These are phyloP conservation scores for Aechmea fasciata DNA, from an alignment of 176 grass and related monocot species.

Conservation along the genomic window DNA sequence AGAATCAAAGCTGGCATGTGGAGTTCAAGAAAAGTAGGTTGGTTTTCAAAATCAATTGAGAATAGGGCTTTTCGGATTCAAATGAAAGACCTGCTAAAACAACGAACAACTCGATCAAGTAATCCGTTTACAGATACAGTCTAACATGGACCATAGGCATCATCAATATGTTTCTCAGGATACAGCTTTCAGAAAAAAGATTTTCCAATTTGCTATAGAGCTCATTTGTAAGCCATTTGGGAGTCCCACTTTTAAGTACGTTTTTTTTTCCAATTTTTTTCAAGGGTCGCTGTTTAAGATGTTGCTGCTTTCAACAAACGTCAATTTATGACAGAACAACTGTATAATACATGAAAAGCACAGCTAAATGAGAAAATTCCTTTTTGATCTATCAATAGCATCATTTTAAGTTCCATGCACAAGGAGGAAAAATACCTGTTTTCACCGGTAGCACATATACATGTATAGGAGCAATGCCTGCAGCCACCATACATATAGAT, in stretches of 20 bases:
- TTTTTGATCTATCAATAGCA: background rate
- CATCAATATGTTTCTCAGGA: background rate
- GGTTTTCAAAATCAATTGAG: too few species aligned
- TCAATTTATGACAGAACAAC: background rate
- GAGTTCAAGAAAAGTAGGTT: too few species aligned
- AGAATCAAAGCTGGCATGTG: background rate
- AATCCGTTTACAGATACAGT: background rate
- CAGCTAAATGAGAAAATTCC: background rate
- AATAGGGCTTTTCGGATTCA: too few species aligned
- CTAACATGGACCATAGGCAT: background rate
- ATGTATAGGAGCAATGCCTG: constrained; percentile 91
- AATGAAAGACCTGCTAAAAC: too few species aligned
- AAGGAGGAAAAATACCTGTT: constrained; percentile 44
- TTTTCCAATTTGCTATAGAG: too few species aligned
- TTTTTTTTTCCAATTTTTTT: too few species aligned
- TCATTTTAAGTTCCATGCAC: background rate
- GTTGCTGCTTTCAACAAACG: background rate
- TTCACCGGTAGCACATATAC: constrained; percentile 91
- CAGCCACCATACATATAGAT: constrained; percentile 89
- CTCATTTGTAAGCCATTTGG: too few species aligned
- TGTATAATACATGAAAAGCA: too few species aligned
- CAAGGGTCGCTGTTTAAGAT: too few species aligned
- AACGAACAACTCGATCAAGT: background rate
- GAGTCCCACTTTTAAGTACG: too few species aligned
- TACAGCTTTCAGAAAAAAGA: too few species aligned